Conservation (phyloP, 106 monocot species). For the Dioscorea dumetorum region DNA sequence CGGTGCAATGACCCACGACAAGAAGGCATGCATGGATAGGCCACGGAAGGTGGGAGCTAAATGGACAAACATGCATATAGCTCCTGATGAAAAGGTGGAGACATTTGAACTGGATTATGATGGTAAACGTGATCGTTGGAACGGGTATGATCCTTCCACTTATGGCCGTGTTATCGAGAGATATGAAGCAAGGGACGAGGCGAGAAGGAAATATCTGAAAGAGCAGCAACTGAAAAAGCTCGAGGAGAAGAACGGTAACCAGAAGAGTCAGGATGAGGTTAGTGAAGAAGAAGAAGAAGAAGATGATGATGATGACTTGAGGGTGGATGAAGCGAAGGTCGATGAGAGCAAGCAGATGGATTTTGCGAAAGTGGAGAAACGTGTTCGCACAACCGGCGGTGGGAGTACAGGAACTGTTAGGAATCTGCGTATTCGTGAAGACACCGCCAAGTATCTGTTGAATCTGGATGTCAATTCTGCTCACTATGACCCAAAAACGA, state of each 20-base stretch:
- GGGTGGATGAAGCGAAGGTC: constrained; percentile 92
- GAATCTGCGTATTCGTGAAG: constrained; percentile 97
- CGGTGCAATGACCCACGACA: constrained; percentile 91
- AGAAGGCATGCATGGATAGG: constrained; percentile 88
- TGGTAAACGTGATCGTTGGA: constrained; percentile 98
- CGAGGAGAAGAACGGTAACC: constrained; percentile 69
- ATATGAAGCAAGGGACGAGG: constrained; percentile 80
- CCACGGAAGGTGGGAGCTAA: constrained; percentile 83
- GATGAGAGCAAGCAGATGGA: constrained; percentile 99
- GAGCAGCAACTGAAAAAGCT: constrained; percentile 90
- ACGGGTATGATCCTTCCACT: constrained; percentile 75
- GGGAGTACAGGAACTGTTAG: constrained; percentile 99
- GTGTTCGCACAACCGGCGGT: constrained; percentile 94
- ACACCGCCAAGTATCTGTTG: constrained; percentile 93
- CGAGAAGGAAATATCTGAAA: constrained; percentile 79
- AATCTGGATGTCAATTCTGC: constrained; percentile 96
- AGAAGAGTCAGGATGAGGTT: constrained; percentile 25
- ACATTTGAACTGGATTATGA: constrained; percentile 95
- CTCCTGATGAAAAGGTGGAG: constrained; percentile 97
- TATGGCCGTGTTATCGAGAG: constrained; percentile 79
- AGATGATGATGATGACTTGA: constrained; percentile 77
- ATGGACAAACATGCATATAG: constrained; percentile 79
- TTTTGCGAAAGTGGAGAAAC: constrained; percentile 98
- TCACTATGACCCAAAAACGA: constrained; percentile 91
- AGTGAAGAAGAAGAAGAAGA: constrained; percentile 45